A percentile compares a stretch with the other conserved stretches of the same genome.
Evolutionary conservation across 2,329 filamentous ascomycete species (phyloP).

Genomic region (Ascochyta lentis): DNA sequence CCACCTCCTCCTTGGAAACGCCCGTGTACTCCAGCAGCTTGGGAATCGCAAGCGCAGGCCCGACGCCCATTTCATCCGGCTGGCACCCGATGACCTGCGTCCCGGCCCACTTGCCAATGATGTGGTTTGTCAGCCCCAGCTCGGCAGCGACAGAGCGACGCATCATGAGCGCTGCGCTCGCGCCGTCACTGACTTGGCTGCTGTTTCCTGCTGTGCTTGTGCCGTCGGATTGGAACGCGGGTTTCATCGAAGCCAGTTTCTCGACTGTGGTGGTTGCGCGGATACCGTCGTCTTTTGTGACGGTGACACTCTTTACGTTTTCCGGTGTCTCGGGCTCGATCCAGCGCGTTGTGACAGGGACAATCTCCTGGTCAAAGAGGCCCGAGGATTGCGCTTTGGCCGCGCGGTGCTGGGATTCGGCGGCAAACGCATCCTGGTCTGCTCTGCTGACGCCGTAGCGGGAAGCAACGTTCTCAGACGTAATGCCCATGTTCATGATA

Average conservation of each 20-base stretch:
- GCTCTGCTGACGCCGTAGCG: slow-evolving; percentile 74
- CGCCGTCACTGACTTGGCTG: slow-evolving; percentile 86
- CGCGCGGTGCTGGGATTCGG: slow-evolving; percentile 75
- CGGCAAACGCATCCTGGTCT: slow-evolving; percentile 86
- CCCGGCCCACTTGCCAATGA: slow-evolving; percentile 84
- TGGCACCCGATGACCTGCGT: slow-evolving; percentile 77
- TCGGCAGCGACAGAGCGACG: slow-evolving; percentile 77
- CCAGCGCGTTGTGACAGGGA: slow-evolving; percentile 76
- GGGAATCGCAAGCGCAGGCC: slow-evolving; percentile 85
- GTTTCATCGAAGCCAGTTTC: slow-evolving; percentile 79
- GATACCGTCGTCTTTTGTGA: slow-evolving; percentile 83
- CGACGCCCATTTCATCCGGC: slow-evolving; percentile 94
- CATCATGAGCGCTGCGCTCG: slow-evolving; percentile 84
- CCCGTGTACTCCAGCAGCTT: slow-evolving; percentile 75
- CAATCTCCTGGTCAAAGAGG: slow-evolving; percentile 78
- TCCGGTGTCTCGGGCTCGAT: slow-evolving; percentile 65
- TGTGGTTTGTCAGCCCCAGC: slow-evolving; percentile 70
- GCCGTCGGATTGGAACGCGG: slow-evolving; percentile 79
- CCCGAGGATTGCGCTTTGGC: slow-evolving; percentile 72
- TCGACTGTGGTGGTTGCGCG: slow-evolving; percentile 71
- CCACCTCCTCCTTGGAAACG: slow-evolving; percentile 71
- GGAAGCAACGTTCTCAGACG: slow-evolving; percentile 84
- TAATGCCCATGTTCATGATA: slow-evolving; percentile 93
- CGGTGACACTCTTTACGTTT: slow-evolving; percentile 65
- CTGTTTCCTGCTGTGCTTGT: slow-evolving; percentile 84